These are phyloP conservation scores for Picea mariana DNA, from an alignment of 83 land plant species.

Conservation along the genomic window DNA sequence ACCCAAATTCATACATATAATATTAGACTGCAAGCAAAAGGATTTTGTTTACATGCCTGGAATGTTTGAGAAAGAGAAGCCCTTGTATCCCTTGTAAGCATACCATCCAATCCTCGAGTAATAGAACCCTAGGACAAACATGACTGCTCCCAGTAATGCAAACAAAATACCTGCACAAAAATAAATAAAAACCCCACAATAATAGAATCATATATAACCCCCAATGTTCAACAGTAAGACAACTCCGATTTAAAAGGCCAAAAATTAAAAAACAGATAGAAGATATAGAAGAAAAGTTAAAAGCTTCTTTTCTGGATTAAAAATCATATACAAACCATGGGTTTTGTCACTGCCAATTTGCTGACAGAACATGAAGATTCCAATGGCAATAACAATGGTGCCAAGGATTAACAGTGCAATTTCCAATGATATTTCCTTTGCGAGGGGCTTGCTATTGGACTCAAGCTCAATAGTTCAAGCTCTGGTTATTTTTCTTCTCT, in stretches of 20 bases:
- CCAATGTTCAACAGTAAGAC: too few species aligned
- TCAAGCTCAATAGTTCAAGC: too few species aligned
- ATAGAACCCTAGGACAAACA: conserved; percentile 55
- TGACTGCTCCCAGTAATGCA: conserved; percentile 37
- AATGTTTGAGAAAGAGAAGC: conserved; percentile 59
- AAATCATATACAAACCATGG: conserved; percentile 50
- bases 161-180: conserved; percentile 38
- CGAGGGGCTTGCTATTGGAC: conserved; percentile 60
- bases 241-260: too few species aligned
- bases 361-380: conserved; percentile 70
- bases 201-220: too few species aligned
- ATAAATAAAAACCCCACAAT: too few species aligned
- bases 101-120: conserved; percentile 56
- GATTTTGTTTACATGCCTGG: conserved; percentile 4
- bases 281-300: too few species aligned
- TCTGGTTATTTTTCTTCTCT: too few species aligned
- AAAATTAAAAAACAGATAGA: too few species aligned
- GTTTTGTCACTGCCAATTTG: conserved; percentile 76
- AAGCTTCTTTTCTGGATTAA: too few species aligned
- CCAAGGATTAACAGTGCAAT: conserved; percentile 81
- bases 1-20: too few species aligned
- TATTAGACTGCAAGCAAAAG: too few species aligned
- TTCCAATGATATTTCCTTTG: conserved; percentile 88
- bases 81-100: conserved; percentile 58
- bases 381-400: conserved; percentile 56